Conservation (phyloP, 257 asterid genomes). For the Przewalskia tangutica region DNA sequence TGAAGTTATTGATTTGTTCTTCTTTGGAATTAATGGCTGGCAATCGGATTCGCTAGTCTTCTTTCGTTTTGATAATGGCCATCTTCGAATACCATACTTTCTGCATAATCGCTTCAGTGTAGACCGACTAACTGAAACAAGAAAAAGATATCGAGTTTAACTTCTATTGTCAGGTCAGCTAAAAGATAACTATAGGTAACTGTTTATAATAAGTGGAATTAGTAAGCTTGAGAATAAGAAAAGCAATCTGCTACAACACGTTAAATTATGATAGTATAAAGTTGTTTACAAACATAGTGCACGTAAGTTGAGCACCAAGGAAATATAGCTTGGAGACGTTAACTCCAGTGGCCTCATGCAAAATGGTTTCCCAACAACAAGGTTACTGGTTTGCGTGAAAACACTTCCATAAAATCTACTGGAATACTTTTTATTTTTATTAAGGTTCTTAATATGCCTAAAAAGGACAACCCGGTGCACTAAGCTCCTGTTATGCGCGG, state of each 20-base stretch:
- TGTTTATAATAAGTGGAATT: background rate
- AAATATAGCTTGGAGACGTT: background rate
- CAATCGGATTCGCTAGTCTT: background rate
- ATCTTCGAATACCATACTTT: conserved; percentile 78
- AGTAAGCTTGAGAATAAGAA: background rate
- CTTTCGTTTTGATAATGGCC: conserved; percentile 48
- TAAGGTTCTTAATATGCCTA: background rate
- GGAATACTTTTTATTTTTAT: background rate
- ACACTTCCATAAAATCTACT: background rate
- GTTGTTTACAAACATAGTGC: background rate
- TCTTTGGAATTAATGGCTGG: background rate
- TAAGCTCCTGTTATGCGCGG: too few relatives aligned
- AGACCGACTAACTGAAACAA: conserved; percentile 72
- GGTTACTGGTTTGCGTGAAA: background rate
- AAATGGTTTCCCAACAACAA: background rate
- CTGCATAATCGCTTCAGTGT: conserved; percentile 90
- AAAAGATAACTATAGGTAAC: background rate
- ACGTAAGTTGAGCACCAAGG: background rate
- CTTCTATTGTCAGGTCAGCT: background rate
- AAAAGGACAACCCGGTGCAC: too few relatives aligned
- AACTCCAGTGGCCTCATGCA: background rate
- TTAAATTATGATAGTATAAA: too few relatives aligned
- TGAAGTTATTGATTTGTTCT: background rate
- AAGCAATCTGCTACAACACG: conserved; percentile 2
- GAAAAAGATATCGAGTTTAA: background rate